Conservation (phyloP, 83 land plant species). For the Isoetes engelmannii region DNA sequence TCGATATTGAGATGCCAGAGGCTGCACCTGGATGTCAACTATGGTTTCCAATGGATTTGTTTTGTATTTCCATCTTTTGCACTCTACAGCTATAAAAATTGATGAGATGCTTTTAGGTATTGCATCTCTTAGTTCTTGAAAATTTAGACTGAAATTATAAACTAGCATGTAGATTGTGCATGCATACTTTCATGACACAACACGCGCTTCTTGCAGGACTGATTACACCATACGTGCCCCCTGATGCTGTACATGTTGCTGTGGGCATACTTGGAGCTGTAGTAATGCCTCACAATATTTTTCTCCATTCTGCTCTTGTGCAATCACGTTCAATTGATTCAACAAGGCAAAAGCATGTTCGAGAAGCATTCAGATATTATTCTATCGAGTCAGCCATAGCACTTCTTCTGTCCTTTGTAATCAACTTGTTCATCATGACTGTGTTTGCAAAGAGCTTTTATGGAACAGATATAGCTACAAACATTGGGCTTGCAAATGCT, state of each 20-base stretch:
- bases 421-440: constrained; percentile 78
- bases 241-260: constrained; percentile 67
- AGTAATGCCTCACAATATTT: constrained; percentile 97
- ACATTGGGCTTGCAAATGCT: constrained; percentile 86
- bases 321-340: constrained; percentile 72
- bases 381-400: constrained; percentile 82
- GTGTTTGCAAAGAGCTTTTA: constrained; percentile 93
- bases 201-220: constrained; percentile 44
- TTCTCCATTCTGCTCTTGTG: constrained; percentile 88
- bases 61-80: too few relatives aligned
- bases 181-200: background rate
- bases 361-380: constrained; percentile 78
- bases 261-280: constrained; percentile 89
- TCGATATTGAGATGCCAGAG: too few relatives aligned
- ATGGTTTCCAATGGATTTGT: background rate
- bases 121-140: background rate
- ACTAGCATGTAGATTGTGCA: background rate
- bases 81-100: background rate
- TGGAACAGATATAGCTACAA: constrained; percentile 51
- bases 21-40: too few relatives aligned
- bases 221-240: constrained; percentile 63
- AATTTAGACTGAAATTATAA: background rate
- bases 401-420: constrained; percentile 64
- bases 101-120: background rate
- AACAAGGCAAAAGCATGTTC: constrained; percentile 50